Conservation (phyloP, 805 yeast genomes). For the Myxozyma nipponensis region DNA sequence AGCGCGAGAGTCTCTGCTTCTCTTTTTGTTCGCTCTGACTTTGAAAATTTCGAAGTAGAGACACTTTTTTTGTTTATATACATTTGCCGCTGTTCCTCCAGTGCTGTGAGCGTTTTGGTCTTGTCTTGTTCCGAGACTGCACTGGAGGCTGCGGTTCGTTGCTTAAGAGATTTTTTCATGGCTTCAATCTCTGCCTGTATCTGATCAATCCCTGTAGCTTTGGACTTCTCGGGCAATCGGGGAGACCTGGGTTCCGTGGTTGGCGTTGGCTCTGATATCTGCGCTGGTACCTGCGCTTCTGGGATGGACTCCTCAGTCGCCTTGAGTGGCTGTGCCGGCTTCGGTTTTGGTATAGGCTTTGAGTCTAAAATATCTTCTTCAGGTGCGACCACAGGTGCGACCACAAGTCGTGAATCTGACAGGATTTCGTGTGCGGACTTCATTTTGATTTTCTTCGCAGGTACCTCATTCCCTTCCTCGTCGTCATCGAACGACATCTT, state of each 20-base stretch:
- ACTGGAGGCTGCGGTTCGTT: constrained; percentile 1
- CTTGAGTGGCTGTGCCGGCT: neutral
- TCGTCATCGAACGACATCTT: constrained; percentile 42
- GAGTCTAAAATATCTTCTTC: neutral
- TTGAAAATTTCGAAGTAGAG: constrained; percentile 4
- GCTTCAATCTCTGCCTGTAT: constrained; percentile 23
- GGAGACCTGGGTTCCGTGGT: constrained; percentile 4
- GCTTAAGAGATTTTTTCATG: constrained; percentile 22
- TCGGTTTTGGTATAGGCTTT: neutral
- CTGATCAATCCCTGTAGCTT: constrained; percentile 19
- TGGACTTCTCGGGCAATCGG: constrained; percentile 4
- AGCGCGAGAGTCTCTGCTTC: constrained; percentile 35
- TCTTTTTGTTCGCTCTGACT: constrained; percentile 23
- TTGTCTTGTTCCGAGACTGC: neutral
- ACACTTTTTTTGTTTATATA: constrained; percentile 6
- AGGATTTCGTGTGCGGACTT: constrained; percentile 30
- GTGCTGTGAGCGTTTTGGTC: constrained; percentile 23
- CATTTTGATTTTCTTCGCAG: constrained; percentile 29
- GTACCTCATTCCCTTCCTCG: constrained; percentile 37
- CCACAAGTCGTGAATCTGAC: constrained; percentile 15
- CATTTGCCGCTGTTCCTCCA: constrained; percentile 35
- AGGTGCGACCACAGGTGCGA: constrained; percentile 2
- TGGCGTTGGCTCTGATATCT: neutral
- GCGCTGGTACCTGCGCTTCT: neutral
- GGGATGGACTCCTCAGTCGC: neutral